These are phyloP conservation scores for Hyphopichia buzzinii DNA, from an alignment of 1,139 yeast genomes.

Conservation along the genomic window DNA sequence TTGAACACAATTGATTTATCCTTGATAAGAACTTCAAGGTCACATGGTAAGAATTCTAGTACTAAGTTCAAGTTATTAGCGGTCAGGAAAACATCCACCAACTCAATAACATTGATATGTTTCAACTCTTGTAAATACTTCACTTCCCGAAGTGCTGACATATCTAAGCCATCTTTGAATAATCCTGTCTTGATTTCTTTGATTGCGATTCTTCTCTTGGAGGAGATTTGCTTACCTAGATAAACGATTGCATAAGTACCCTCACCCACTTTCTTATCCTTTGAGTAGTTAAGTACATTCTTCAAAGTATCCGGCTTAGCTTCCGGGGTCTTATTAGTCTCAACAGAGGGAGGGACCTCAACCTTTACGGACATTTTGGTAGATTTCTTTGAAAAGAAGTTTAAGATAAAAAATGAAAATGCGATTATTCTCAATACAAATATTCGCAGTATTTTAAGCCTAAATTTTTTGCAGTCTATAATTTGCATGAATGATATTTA, in stretches of 20 bases:
- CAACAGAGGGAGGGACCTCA: not conserved
- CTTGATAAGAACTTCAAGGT: constrained; percentile 84
- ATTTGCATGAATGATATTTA: no score
- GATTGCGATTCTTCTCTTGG: constrained; percentile 73
- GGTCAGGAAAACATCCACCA: constrained; percentile 81
- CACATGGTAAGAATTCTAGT: constrained; percentile 87
- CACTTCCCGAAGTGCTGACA: constrained; percentile 96
- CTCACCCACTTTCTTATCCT: constrained; percentile 90
- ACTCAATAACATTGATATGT: constrained; percentile 81
- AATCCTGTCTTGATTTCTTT: constrained; percentile 94
- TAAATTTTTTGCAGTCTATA: no score
- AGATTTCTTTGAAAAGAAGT: not conserved
- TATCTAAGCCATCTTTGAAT: constrained; percentile 94
- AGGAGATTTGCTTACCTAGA: constrained; percentile 64
- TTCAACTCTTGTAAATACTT: constrained; percentile 85
- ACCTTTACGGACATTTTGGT: constrained; percentile 1
- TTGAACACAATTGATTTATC: constrained; percentile 75
- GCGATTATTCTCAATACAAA: no score
- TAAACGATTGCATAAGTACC: constrained; percentile 99
- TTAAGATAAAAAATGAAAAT: not conserved
- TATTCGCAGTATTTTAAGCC: no score
- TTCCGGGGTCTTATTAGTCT: not conserved
- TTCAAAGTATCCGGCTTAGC: constrained; percentile 1
- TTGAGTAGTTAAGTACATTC: constrained; percentile 28
- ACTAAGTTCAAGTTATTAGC: constrained; percentile 77